Base-by-base conservation (phyloP, 2,329 filamentous ascomycete genomes). In the Bipolaris bicolor region DNA sequence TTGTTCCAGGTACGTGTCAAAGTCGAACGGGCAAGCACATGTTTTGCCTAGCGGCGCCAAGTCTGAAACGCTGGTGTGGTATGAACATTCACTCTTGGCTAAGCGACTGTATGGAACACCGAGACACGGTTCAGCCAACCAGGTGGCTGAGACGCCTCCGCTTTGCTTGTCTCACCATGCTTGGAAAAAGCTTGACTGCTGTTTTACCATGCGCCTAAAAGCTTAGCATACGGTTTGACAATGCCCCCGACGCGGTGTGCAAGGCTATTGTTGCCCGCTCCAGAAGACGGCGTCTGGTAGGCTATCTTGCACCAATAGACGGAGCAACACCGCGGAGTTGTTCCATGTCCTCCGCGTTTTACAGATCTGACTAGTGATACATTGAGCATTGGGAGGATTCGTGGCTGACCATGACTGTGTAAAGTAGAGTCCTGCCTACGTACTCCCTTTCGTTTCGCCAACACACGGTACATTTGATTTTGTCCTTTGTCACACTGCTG, bases 51-150 rank as follows among this genome's bases (percentile, higher is more conserved):
- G 65, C 67, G 66, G 22, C 67, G 70, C 70, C 70, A 73, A 75
- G 70, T 31, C 63, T 72, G 63, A 74, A 74, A 74, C 71, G 62
- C 49, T 73, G 67, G 72, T 75, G 72, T 65, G 67, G 49, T 61
- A 60, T 58, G 57, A 63, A 61, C 62, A 37, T 59, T 64, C 63
- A 58, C 62, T 63, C 68, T 66, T 70, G 61, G 63, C 62, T 61
- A 67, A 70, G 67, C 60, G 64, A 61, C 29, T 55, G 57, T 62
- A 48, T 50, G 57, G 61, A 74, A 71, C 70, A 67, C 48, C 43
- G 58, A 66, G 62, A 55, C 43, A 22, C 39, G 46, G 55, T n/a
- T 43, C 49, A 58, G 47, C 70, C 71, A 73, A 73, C 68, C 36
- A 55, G 57, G 44, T 49, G 13, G 18, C 47, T 60, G 60, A 61